Conservation (phyloP, 495 filamentous ascomycete species). For the Neurospora cerealis region DNA sequence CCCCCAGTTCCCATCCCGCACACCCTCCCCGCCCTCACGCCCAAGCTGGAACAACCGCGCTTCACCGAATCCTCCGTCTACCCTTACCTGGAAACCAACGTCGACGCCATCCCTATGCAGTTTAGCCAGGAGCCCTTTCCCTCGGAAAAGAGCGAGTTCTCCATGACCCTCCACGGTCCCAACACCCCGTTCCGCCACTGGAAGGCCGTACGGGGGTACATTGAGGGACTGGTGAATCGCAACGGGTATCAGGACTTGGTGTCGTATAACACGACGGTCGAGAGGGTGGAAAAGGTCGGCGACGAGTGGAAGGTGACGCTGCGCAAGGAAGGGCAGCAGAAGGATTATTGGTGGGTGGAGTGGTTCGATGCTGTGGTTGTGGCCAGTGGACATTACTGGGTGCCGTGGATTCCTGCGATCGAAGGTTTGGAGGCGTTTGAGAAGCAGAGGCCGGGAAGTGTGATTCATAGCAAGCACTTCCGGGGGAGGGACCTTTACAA, state of each 20-base stretch:
- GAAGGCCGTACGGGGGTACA: constrained; percentile 24
- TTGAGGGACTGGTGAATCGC: constrained; percentile 21
- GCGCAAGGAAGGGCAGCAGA: constrained; percentile 17
- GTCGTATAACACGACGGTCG: constrained; percentile 30
- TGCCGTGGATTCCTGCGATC: constrained; percentile 55
- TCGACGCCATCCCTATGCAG: constrained; percentile 27
- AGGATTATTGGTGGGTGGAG: constrained; percentile 29
- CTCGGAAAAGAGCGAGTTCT: constrained; percentile 14
- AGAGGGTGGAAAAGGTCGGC: constrained; percentile 22
- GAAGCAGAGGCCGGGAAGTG: constrained; percentile 32
- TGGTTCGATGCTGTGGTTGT: constrained; percentile 64
- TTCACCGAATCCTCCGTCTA: constrained; percentile 40
- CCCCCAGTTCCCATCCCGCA: constrained; percentile 35
- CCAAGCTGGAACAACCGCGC: constrained; percentile 32
- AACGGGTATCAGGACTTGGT: constrained; percentile 25
- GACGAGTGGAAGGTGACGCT: constrained; percentile 28
- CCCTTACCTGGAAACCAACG: constrained; percentile 35
- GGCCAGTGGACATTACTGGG: constrained; percentile 61
- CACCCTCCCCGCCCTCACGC: constrained; percentile 35
- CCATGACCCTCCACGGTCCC: constrained; percentile 21
- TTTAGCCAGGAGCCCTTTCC: constrained; percentile 34
- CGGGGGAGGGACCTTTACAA: constrained; percentile 44
- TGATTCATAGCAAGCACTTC: constrained; percentile 61
- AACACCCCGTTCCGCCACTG: constrained; percentile 28
- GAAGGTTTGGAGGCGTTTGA: constrained; percentile 40